phyloP scores from a whole-genome alignment of 2,329 filamentous ascomycete species.

The Trichophyton benhamiae region DNA sequence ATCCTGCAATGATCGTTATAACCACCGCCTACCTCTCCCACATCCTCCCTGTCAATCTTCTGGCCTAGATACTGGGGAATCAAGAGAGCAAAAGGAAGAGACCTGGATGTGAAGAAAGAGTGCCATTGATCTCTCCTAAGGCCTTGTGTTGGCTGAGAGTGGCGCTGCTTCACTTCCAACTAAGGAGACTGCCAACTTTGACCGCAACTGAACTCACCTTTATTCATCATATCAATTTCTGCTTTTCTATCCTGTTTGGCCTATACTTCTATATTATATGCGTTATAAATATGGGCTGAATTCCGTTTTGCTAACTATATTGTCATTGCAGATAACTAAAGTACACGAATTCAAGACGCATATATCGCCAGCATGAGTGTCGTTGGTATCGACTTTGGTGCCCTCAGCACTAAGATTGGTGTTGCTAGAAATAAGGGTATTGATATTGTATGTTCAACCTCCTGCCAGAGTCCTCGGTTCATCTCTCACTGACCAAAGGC shows the following conservation, averaged over 20 bases:
- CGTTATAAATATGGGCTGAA: not conserved
- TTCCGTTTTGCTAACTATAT: not conserved
- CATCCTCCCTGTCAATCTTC: not conserved
- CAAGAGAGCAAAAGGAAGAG: not conserved
- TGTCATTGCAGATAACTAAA: not conserved
- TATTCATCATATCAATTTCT: not conserved
- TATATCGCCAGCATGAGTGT: conserved; percentile 43
- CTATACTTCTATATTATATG: not conserved
- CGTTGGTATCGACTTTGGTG: conserved; percentile 85
- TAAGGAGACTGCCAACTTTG: not conserved
- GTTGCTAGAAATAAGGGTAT: conserved; percentile 97
- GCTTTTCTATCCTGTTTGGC: not conserved
- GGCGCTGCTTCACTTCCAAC: not conserved
- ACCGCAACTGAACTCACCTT: not conserved
- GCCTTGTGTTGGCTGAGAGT: not conserved
- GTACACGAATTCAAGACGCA: not conserved
- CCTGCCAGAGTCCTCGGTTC: conserved; percentile 13
- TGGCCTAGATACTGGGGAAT: too few relatives aligned
- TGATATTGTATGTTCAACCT: conserved; percentile 68
- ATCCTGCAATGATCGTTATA: not conserved
- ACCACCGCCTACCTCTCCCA: not conserved
- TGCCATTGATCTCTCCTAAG: not conserved
- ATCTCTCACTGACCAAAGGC: conserved; percentile 15
- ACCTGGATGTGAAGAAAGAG: not conserved
- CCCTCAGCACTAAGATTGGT: conserved; percentile 91